phyloP scores from a whole-genome alignment of 2,329 filamentous ascomycete genomes.

The Aspergillus awamori region DNA sequence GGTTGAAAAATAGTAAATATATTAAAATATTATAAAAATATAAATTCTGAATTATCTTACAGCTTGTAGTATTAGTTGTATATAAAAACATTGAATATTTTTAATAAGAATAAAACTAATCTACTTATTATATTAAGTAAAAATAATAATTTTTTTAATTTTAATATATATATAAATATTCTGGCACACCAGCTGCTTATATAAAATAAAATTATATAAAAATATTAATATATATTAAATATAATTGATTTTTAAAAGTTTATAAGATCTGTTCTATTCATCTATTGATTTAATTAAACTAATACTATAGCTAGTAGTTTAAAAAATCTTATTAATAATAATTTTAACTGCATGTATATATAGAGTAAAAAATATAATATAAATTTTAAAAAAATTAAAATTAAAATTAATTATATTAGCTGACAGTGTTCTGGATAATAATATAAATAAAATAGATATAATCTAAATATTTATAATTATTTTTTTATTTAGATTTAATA shows the following conservation, averaged over 20 bases:
- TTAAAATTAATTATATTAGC: background rate
- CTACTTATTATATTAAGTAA: no score
- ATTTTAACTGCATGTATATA: background rate
- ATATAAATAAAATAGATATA: background rate
- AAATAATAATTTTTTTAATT: no score
- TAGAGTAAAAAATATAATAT: background rate
- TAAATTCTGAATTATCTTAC: background rate
- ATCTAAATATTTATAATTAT: no score
- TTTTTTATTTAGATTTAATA: no score
- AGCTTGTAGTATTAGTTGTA: background rate
- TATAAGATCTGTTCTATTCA: background rate
- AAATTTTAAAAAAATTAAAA: background rate
- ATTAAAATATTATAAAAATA: no score
- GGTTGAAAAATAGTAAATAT: no score
- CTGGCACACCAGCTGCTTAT: no score
- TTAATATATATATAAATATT: background rate
- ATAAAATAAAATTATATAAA: no score
- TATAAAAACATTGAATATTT: conserved; percentile 2
- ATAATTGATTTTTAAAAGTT: background rate
- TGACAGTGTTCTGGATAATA: background rate
- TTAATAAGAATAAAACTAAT: background rate
- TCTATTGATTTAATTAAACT: background rate
- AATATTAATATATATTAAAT: background rate
- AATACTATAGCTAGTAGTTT: background rate
- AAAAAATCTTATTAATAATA: background rate